Conservation (phyloP, 352 stramenopile genomes). For the Ophiocytium majus region DNA sequence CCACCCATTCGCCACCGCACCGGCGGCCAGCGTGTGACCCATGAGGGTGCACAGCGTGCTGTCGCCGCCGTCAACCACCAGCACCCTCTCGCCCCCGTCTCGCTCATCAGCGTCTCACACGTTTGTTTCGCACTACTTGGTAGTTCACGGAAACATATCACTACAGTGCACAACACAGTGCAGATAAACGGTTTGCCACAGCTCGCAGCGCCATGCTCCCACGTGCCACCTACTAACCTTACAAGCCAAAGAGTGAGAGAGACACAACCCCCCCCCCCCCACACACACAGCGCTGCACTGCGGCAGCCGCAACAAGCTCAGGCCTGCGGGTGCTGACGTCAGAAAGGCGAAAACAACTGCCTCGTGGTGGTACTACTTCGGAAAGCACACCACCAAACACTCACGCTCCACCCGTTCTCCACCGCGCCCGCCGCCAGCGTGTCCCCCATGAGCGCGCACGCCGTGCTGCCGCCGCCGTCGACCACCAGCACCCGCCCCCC, state of each 20-base stretch:
- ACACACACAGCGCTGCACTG: no score
- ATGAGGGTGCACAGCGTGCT: conserved; percentile 43
- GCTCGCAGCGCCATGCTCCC: no score
- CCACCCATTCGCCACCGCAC: conserved; percentile 56
- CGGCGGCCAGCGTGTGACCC: conserved; percentile 47
- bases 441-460: conserved; percentile 54
- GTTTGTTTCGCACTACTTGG: no score
- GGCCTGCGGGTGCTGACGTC: neutral
- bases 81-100: no score
- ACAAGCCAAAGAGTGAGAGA: no score
- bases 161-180: no score
- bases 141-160: no score
- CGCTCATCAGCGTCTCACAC: no score
- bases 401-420: conserved; percentile 54
- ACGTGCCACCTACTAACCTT: no score
- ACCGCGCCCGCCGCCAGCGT: conserved; percentile 42
- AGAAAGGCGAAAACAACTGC: neutral
- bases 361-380: neutral
- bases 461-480: conserved; percentile 45
- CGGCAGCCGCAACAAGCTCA: neutral
- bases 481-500: conserved; percentile 54
- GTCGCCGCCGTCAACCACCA: conserved; percentile 56
- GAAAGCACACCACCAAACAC: conserved; percentile 13
- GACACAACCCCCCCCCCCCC: no score
- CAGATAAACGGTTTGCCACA: no score